Evolutionary conservation across 1,284 basidiomycete species (phyloP), one percentile per base, ranked within the genome.

Genomic region (Rhodotorula sp.): DNA sequence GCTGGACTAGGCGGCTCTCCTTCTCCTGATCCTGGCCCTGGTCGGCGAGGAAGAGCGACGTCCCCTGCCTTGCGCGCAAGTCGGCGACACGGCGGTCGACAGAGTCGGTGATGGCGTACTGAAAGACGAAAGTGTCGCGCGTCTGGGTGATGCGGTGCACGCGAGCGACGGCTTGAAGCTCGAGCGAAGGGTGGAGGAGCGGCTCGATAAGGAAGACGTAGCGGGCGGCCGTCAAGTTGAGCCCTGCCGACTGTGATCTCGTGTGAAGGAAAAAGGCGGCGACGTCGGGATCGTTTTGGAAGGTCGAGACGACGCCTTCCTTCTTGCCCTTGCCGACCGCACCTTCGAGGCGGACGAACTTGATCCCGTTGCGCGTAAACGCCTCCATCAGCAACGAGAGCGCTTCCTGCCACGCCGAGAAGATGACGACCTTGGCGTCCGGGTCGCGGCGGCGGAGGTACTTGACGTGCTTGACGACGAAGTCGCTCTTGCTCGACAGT

Each of bases 91-190:
- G 66, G 26, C 72, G 64, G 53, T 77, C 76, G 53, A 71, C 71
- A 6, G 76, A 72, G 26, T 73, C 69, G 2, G n/a, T 52, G 37
- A 76, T 64, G 47, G 57, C 64, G 64, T 58, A 72, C 51, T 74
- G 65, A 59, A 55, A 72, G 16, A 78, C 76, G 22, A 44, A 60
- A 8, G 77, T 78, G 31, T 63, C 46, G 46, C 54, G n/a, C 7
- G 34, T 66, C 55, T 78, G 77, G 2, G 76, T 76, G 59, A 78
- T 77, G 4, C 77, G 70, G 52, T 77, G 76, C 5, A 77, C 69
- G n/a, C 77, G 68, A 5, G 71, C 76, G 30, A 76, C 72, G 24
- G 76, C 76, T 62, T 78, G 77, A 13, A 75, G 64, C 55, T 78
- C 77, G 44, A 78, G 64, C 18, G 67, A 60, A 10, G 74, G 68